These are phyloP conservation scores for Pythium myriotylum DNA, from an alignment of 352 stramenopile species.

Conservation along the genomic window DNA sequence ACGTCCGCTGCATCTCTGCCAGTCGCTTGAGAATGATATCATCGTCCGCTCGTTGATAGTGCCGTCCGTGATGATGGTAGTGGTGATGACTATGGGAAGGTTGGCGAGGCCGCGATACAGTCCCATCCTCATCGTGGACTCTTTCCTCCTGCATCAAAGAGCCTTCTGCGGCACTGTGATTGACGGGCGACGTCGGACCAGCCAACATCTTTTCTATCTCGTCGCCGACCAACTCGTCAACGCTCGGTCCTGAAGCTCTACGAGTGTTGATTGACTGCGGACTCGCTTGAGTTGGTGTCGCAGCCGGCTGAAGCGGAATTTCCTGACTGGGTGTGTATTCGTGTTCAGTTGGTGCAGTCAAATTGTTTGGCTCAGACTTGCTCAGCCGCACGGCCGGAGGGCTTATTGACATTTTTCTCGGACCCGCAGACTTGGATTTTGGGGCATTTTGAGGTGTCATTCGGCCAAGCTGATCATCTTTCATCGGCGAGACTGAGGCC, in stretches of 20 bases:
- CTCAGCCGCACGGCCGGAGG: neutral
- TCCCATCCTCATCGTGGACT: neutral
- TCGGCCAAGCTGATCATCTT: too few species aligned
- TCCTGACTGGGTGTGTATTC: neutral
- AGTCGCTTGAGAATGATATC: slow-evolving; percentile 55
- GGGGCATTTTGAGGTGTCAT: too few species aligned
- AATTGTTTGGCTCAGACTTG: neutral
- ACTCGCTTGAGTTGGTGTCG: neutral
- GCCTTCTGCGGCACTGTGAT: neutral
- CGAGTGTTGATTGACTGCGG: neutral
- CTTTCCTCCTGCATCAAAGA: too few species aligned
- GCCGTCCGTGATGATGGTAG: neutral
- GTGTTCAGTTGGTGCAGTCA: neutral
- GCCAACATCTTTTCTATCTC: neutral
- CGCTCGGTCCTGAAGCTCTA: neutral
- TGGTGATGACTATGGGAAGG: slow-evolving; percentile 5
- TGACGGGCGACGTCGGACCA: neutral
- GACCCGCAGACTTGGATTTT: too few species aligned
- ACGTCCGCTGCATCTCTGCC: slow-evolving; percentile 56
- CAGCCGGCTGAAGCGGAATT: neutral
- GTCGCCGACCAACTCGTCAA: neutral
- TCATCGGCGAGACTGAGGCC: too few species aligned
- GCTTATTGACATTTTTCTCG: neutral
- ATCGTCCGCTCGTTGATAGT: slow-evolving; percentile 26
- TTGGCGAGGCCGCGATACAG: neutral